Conservation (phyloP, 2,329 filamentous ascomycete species). For the Diaporthe nobilis region DNA sequence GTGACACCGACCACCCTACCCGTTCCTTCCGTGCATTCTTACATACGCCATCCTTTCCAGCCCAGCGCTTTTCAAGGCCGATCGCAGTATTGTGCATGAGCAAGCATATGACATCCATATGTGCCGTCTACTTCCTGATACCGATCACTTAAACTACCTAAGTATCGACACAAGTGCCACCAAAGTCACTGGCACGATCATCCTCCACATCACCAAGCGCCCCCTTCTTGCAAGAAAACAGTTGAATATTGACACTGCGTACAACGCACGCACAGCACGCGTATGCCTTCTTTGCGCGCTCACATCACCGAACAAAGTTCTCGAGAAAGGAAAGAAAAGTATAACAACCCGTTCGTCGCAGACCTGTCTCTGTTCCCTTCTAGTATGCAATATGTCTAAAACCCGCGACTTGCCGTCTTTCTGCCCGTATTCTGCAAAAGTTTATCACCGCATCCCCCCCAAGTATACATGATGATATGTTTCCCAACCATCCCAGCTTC, state of each 20-base stretch:
- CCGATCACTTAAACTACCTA: background rate
- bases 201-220: background rate
- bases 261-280: conserved; percentile 23
- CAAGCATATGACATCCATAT: background rate
- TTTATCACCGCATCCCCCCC: conserved; percentile 1
- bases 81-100: background rate
- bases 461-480: conserved; percentile 6
- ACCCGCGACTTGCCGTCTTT: conserved; percentile 10
- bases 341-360: background rate
- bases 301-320: background rate
- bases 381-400: conserved; percentile 38
- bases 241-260: background rate
- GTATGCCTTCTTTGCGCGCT: conserved; percentile 25
- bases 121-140: background rate
- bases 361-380: conserved; percentile 35
- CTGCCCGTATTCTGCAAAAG: conserved; percentile 17
- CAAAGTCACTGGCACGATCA: background rate
- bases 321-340: background rate
- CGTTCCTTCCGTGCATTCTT: no score
- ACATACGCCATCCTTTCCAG: background rate
- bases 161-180: background rate
- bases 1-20: no score
- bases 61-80: background rate
- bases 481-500: background rate
- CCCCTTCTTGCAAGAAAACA: background rate